Evolutionary conservation across 2,329 filamentous ascomycete species (phyloP).

Genomic region (Tolypocladium amazonense): DNA sequence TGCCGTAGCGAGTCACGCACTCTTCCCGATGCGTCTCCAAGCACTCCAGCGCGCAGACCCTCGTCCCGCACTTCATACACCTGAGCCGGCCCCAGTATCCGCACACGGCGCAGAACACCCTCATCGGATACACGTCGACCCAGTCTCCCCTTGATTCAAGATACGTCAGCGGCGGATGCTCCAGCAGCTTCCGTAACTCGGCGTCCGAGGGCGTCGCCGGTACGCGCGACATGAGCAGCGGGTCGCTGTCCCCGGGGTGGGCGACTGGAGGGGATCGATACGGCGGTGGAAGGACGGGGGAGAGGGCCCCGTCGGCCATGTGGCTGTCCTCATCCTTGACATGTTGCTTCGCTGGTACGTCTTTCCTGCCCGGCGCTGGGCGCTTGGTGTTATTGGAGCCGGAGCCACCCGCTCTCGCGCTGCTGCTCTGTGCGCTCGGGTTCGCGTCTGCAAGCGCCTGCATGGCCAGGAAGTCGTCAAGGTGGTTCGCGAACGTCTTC

Average conservation of each 20-base stretch:
- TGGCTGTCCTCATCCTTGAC: conserved; percentile 14
- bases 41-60: conserved; percentile 69
- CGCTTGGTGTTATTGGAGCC: conserved; percentile 18
- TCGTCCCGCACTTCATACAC: conserved; percentile 68
- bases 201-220: conserved; percentile 47
- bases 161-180: conserved; percentile 56
- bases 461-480: conserved; percentile 67
- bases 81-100: conserved; percentile 71
- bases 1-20: conserved; percentile 54
- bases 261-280: conserved; percentile 20
- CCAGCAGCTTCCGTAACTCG: conserved; percentile 54
- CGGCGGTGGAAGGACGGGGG: conserved; percentile 24
- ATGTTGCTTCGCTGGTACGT: conserved; percentile 10
- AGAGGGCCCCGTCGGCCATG: conserved; percentile 14
- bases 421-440: conserved; percentile 15
- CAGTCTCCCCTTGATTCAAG: conserved; percentile 46
- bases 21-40: conserved; percentile 63
- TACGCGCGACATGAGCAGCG: conserved; percentile 46
- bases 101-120: conserved; percentile 68
- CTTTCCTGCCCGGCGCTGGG: conserved; percentile 13
- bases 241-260: conserved; percentile 42
- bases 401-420: conserved; percentile 15
- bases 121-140: conserved; percentile 40
- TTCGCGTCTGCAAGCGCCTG: conserved; percentile 32
- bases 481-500: conserved; percentile 74